Base-by-base conservation (phyloP, 2,329 filamentous ascomycete genomes). In the Raffaelea albimanens region DNA sequence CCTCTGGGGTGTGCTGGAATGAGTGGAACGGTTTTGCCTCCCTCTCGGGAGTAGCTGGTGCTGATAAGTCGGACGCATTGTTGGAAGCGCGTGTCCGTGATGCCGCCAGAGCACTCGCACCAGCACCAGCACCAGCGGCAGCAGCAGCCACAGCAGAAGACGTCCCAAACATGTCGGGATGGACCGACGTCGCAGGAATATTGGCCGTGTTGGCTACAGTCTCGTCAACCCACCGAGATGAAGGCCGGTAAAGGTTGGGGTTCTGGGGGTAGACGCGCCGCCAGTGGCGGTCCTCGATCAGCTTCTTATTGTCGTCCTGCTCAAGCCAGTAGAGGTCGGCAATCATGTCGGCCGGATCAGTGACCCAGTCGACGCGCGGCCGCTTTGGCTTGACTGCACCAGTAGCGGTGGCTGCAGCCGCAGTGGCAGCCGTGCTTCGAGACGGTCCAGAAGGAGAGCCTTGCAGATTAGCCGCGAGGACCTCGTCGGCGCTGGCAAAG, bases 241-340 rank as follows among this genome's bases (percentile, higher is more conserved):
- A 23, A 2, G 63, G 59, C 38, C 58, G 58, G 44, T 59, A 57
- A 1, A 57, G 33, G 7, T 56, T 56, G 1, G 56, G 55, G 5
- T 57, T 55, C 20, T 66, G 64, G 1, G 78, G 72, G 52, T 86
- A 94, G 14, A 96, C 78, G 49, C 77, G 82, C 43, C 78, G 75
- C 58, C 88, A 88, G 57, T 87, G 71, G 14, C 82, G 80, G 63
- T 95, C 85, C 59, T 95, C 86, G 39, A 95, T 83, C 23, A 89
- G 71, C 45, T 74, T 75, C 61, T 90, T 94, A 63, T 96, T 89
- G 49, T 83, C 72, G 29, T 77, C 79, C 57, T 90, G 82, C 61
- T 96, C 88, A 20, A 94, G 68, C 93, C 93, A 98, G 58, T 90
- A 87, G 1, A 85, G 75, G 67, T 98, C 93, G 4, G 90, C 90